Evolutionary conservation across 495 filamentous ascomycete genomes (phyloP).

Genomic region (Coniosporium apollinis): DNA sequence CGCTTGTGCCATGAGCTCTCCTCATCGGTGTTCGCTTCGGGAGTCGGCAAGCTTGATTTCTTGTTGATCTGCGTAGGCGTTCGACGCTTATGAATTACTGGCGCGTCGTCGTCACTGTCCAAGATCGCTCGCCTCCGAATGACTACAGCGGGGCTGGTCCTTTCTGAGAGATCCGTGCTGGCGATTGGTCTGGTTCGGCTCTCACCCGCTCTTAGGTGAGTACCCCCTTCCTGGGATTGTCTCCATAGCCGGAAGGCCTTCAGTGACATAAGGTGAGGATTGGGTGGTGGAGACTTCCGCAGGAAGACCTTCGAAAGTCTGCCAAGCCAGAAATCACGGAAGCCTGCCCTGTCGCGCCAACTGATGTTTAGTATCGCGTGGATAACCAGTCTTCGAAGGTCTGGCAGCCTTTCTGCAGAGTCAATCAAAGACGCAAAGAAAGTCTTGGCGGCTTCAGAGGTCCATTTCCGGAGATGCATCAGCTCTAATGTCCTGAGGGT

Average conservation of each 20-base stretch:
- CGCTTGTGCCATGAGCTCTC: slow-evolving; percentile 1
- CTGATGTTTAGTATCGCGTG: slow-evolving; percentile 54
- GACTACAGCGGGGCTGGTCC: no score
- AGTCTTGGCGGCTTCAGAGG: slow-evolving; percentile 40
- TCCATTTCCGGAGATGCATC: slow-evolving; percentile 55
- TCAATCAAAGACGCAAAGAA: slow-evolving; percentile 65
- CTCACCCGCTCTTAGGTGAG: no score
- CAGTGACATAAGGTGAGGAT: slow-evolving; percentile 20
- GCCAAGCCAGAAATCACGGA: slow-evolving; percentile 55
- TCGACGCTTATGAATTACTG: no score
- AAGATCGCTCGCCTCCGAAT: no score
- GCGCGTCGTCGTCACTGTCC: no score
- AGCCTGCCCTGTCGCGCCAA: slow-evolving; percentile 60
- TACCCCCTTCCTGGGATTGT: not conserved
- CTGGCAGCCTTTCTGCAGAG: slow-evolving; percentile 40
- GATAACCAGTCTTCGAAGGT: slow-evolving; percentile 49
- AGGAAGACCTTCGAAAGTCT: slow-evolving; percentile 49
- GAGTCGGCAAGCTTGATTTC: no score
- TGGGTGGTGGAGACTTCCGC: slow-evolving; percentile 35
- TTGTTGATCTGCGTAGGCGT: no score
- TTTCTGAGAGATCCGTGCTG: no score
- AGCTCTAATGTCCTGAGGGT: slow-evolving; percentile 54
- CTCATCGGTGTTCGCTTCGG: not conserved
- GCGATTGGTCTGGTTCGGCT: no score
- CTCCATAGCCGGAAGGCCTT: slow-evolving; percentile 16